A percentile compares a stretch with the other conserved stretches of the same genome.
These are phyloP conservation scores for Hemileccinum rubropunctum DNA, from an alignment of 768 basidiomycete species.

Conservation along the genomic window DNA sequence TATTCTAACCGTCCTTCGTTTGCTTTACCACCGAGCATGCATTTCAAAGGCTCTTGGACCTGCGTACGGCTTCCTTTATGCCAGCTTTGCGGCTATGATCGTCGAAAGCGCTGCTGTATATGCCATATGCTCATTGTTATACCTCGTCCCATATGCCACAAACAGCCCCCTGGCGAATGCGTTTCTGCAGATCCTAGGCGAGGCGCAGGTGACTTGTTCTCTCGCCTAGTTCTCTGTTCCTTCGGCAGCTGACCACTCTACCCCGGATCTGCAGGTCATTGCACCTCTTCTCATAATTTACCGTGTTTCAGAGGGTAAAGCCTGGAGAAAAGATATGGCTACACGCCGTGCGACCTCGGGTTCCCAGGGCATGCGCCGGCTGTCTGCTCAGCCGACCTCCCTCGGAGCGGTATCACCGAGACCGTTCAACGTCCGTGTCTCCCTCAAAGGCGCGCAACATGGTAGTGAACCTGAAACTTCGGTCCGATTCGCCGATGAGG, in stretches of 20 bases:
- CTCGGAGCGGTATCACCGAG: background rate
- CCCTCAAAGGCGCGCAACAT: conserved; percentile 6
- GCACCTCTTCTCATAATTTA: conserved; percentile 48
- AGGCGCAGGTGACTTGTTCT: conserved; percentile 23
- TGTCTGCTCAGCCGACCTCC: conserved; percentile 2
- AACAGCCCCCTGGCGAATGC: conserved; percentile 25
- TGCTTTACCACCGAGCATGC: conserved; percentile 28
- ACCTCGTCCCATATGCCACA: conserved; percentile 28
- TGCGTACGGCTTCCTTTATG: conserved; percentile 25
- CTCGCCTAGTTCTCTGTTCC: background rate
- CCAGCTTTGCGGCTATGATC: conserved; percentile 34
- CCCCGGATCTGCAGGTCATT: conserved; percentile 35
- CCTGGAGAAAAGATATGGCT: conserved; percentile 32
- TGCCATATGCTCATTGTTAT: conserved; percentile 30
- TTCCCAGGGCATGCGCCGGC: conserved; percentile 12
- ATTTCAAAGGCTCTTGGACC: conserved; percentile 27
- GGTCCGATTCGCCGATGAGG: conserved; percentile 6
- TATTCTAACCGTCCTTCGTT: conserved; percentile 29
- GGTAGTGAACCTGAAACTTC: conserved; percentile 5
- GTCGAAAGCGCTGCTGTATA: conserved; percentile 36
- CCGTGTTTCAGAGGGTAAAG: conserved; percentile 45
- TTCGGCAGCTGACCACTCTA: background rate
- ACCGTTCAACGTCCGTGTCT: conserved; percentile 15
- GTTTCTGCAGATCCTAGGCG: conserved; percentile 31
- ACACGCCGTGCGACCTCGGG: conserved; percentile 2